These are phyloP conservation scores for Annulohypoxylon moriforme DNA, from an alignment of 495 filamentous ascomycete species.

Conservation along the genomic window DNA sequence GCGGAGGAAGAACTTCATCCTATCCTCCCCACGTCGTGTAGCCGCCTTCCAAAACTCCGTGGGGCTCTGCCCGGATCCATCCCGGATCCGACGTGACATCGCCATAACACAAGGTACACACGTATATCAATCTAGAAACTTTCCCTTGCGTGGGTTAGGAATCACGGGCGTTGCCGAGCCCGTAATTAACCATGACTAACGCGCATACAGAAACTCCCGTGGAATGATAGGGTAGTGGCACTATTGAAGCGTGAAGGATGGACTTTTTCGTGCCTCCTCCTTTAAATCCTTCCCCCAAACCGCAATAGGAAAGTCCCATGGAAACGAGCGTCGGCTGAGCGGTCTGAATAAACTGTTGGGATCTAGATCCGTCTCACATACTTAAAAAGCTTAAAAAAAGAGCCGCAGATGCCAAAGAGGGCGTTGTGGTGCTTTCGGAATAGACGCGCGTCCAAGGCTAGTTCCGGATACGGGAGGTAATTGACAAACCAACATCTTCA, in stretches of 20 bases:
- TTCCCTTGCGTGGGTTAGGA: background rate
- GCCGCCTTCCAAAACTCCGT: background rate
- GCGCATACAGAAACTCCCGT: background rate
- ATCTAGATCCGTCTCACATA: background rate
- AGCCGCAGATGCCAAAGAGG: background rate
- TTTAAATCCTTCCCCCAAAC: background rate
- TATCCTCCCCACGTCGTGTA: background rate
- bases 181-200: background rate
- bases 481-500: background rate
- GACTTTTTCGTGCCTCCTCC: background rate
- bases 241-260: background rate
- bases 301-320: background rate
- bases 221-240: background rate
- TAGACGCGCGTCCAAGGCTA: background rate
- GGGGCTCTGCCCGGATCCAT: background rate
- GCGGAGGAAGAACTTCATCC: background rate
- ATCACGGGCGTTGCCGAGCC: background rate
- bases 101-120: background rate
- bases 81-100: background rate
- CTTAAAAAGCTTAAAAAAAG: constrained; percentile 2
- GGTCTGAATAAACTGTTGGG: background rate
- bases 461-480: background rate
- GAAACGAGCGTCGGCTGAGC: background rate
- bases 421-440: background rate
- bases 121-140: background rate